Conservation (phyloP, 1,139 yeast genomes). For the Diutina neorugosa region DNA sequence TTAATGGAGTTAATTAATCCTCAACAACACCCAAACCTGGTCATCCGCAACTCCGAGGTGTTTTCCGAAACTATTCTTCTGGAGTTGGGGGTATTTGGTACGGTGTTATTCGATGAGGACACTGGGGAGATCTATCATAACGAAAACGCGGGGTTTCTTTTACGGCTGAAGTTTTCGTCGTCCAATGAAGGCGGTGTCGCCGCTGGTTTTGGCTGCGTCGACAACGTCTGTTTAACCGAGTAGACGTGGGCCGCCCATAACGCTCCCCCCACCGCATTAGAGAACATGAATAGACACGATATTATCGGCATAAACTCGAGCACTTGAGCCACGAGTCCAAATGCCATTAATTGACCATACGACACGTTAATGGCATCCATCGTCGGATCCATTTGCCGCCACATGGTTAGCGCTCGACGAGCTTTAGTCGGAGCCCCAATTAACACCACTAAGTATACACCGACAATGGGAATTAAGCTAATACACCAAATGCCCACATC, state of each 20-base stretch:
- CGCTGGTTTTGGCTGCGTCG: slow-evolving; percentile 96
- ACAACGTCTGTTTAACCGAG: slow-evolving; percentile 39
- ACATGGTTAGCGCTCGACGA: background rate
- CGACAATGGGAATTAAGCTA: background rate
- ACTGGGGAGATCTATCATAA: slow-evolving; percentile 47
- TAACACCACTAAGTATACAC: background rate
- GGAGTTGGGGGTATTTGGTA: slow-evolving; percentile 86
- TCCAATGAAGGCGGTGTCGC: slow-evolving; percentile 98
- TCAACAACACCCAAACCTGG: slow-evolving; percentile 50
- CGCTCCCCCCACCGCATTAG: background rate
- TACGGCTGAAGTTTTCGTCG: slow-evolving; percentile 76
- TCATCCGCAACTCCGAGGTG: slow-evolving; percentile 55
- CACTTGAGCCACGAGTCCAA: background rate
- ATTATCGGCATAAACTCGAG: background rate
- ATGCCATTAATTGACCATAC: background rate
- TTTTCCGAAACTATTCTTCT: slow-evolving; percentile 63
- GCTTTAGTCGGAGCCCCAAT: background rate
- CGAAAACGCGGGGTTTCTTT: slow-evolving; percentile 67
- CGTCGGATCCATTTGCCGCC: background rate
- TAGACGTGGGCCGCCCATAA: background rate
- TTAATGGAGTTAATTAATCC: slow-evolving; percentile 89
- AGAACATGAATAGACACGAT: background rate
- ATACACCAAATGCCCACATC: background rate
- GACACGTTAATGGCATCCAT: background rate
- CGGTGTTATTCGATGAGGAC: slow-evolving; percentile 59